Evolutionary conservation across 441 rosid species (phyloP), one percentile per base, ranked within the genome.

Genomic region (Populus hybrid): DNA sequence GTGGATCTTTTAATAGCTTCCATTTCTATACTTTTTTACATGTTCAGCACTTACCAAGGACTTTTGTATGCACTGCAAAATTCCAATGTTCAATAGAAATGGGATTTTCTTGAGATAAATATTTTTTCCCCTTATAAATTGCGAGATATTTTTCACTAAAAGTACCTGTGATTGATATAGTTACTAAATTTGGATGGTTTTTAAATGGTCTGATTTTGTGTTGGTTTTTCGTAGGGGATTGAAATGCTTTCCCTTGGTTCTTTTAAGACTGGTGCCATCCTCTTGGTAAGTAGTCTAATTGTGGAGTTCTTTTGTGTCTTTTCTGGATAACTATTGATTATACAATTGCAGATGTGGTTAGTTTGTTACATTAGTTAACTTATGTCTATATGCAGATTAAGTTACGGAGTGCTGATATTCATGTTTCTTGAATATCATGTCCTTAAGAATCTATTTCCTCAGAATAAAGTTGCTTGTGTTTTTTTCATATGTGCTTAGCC

Each of bases 171-270:
- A 54, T 54, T 54, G 21, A 6, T 54, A 16, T 54, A 54, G 61
- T 16, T 16, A 54, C 7, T 18, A 18, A 16, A 6, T 54, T 54
- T 54, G 61, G 61, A 54, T 16, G n/a, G 61, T 54, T 18, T 54
- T 54, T 16, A 54, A 54, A 4, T 67, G 28, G 18, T 59, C 24
- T 42, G 10, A 34, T 46, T 66, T 26, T 34, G 8, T 10, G n/a
- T 59, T 72, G 14, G 20, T 59, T 72, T 73, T 70, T 73, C 82
- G 63, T 87, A 95, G 99, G 99, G 99, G 67, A 95, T 93, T 85
- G 99, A 95, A 89, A 95, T 95, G 99, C 99, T 96, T 82, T 96
- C 98, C 83, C 98, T 96, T 76, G 98, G 98, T 38, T 93, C 99
- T 68, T 96, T 96, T 74, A 94, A 94, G 87, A 96, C 98, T 68